Base-by-base conservation (phyloP, 148 eudicot species). In the Tetragonia tetragonoides region DNA sequence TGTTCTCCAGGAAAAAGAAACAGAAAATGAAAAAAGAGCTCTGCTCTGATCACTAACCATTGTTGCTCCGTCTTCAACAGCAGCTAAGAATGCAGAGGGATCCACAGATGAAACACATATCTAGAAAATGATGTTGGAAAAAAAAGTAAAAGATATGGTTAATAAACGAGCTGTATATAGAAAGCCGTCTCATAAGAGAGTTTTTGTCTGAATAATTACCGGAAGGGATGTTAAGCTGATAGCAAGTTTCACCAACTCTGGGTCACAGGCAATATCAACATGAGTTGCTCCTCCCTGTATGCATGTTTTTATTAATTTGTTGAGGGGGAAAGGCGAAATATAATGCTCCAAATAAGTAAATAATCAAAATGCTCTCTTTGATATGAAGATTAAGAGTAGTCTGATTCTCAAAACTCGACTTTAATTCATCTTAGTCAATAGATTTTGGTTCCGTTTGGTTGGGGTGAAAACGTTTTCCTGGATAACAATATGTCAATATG, bases 231-330 rank as follows among this genome's bases (percentile, higher is more conserved):
- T 94, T 82, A 94, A 79, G 87, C 87, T 87, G 67, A 82, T 81
- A 49, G 93, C 98, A 68, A 94, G 90, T 81, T 89, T 92, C 84
- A 94, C 98, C 80, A 94, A 81, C 73, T 94, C 97, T 3, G 92
- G 87, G 79, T 94, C 92, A 68, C 98, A 90, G 15, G 98, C 98
- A 73, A 94, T 94, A 74, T 94, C 98, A 77, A 92, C 93, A 86
- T 89, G 98, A 82, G 93, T 89, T 66, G 98, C 98, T 77, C 98
- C 98, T 81, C 98, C 98, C 98, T 94, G 89, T 71, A 49, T 70
- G 14, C 62, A 41, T 23, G 53, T 62, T 38, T 54, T 54, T 41
- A 63, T 21, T 7, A 54, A 17, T 54, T 42, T 23, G 11, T 49
- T 16, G 46, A 47, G 24, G 14, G 56, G 10, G 5, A 24, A 10